Evolutionary conservation across 139 green algal genomes (phyloP), one percentile per base, ranked within the genome.

Genomic region (Chlamydomonas sp.): DNA sequence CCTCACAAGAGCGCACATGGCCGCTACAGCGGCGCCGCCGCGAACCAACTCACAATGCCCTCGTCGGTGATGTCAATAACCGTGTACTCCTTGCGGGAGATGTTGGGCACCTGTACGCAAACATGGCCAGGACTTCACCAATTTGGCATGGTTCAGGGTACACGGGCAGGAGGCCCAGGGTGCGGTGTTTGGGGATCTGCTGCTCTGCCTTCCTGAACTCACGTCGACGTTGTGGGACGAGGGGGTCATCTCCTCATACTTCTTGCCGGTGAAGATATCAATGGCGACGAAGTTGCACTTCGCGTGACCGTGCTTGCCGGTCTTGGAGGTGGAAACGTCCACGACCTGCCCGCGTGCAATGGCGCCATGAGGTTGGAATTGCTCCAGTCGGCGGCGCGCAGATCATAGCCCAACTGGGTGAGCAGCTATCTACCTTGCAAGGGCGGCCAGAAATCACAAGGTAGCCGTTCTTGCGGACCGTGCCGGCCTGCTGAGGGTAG

Each of bases 301-400:
- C 67, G 98, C 98, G 94, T 99, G 97, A 79, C 98, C 98, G 96
- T 99, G 98, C 97, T 99, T 99, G 88, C 98, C 98, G 60, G 98
- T 99, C 96, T 99, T 99, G 79, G 98, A 99, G 78, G 98, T 99
- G 71, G 98, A 98, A 80, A 99, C 98, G 84, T 99, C 98, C 20
- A 97, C 94, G 2, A 99, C 98, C 97, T 99, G 95, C 73, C 78
- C 85, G 14, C 60, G 74, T 31, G 71, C 86, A 73, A 15, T 49
- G 31, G 31, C 31, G 31, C 31, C 64, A 12, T 69, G 9, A 12
- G 64, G 64, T 10, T 12, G 12, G 10, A 82, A 64, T 8, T 63
- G n/a, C n/a, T 77, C 75, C 60, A 31, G 5, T 7, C 16, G 8
- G 15, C 85, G 59, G 69, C 16, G 78, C 61, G 0, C 4, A 16